Evolutionary conservation across 2,329 filamentous ascomycete species (phyloP).

Genomic region (Aspergillus costaricaensis): DNA sequence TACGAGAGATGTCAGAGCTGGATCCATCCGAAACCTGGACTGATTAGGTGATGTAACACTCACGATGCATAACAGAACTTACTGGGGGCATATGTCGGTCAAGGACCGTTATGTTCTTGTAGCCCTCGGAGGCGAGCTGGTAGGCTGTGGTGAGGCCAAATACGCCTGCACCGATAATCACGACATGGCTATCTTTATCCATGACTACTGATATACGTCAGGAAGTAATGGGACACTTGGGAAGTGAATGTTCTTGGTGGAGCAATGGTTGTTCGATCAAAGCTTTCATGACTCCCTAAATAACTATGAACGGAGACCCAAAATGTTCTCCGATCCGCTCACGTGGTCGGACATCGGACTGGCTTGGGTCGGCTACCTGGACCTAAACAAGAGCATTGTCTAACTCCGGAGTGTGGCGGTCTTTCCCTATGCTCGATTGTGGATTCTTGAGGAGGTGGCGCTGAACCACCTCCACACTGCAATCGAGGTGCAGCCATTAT

Average conservation of each 20-base stretch:
- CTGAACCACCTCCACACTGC: too few relatives aligned
- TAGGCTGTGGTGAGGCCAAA: conserved; percentile 16
- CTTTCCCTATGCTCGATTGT: too few relatives aligned
- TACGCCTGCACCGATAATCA: conserved; percentile 13
- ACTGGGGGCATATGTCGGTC: conserved; percentile 21
- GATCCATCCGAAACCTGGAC: conserved; percentile 33
- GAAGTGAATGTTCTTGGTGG: background rate
- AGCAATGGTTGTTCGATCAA: background rate
- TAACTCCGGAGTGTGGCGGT: too few relatives aligned
- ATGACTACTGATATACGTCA: background rate
- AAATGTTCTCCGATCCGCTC: background rate
- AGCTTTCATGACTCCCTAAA: background rate
- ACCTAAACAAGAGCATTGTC: too few relatives aligned
- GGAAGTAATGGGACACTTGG: background rate
- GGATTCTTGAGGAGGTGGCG: too few relatives aligned
- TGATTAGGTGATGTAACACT: background rate
- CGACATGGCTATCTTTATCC: conserved; percentile 3
- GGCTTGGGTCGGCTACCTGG: too few relatives aligned
- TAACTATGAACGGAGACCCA: background rate
- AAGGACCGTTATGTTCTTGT: conserved; percentile 15
- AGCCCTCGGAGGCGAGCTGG: conserved; percentile 10
- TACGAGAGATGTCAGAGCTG: conserved; percentile 35
- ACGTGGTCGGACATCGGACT: background rate
- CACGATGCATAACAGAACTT: background rate
- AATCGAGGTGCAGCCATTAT: too few relatives aligned